Base-by-base conservation (phyloP, 495 filamentous ascomycete species). In the Tuber melanosporum region DNA sequence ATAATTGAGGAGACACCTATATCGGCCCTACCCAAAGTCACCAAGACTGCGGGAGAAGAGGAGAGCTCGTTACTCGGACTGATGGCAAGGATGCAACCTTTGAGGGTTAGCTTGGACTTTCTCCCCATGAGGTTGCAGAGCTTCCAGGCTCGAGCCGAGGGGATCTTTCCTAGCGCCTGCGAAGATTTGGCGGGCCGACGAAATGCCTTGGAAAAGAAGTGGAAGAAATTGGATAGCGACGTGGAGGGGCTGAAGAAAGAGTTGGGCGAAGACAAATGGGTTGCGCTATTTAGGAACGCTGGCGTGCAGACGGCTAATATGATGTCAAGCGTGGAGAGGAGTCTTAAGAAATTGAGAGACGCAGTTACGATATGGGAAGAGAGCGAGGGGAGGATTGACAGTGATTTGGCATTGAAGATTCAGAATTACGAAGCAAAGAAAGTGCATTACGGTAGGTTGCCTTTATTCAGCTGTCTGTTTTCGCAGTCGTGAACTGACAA, bases 401-500 rank as follows among this genome's bases (percentile, higher is more conserved):
- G 88, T 5, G 91, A 90, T 36, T 87, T 90, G 76, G 91, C 90
- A 43, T 94, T 93, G 85, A 94, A 92, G 83, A 90, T 97, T 39
- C 94, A 97, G 85, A 96, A 88, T 76, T 98, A 97, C 85, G 94
- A 98, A 85, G 92, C 93, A 41, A 99, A 98, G 87, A 97, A 94
- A 84, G 89, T 90, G 78, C 95, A 98, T 83, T 99, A 98, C 83
- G 91, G 82, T 83, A 80, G 73, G 79, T 77, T 77, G 70, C 74
- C 76, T 73, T 73, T 57, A 74, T 44, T 78, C 73, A 71, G 76
- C 70, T 66, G 70, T 70, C 62, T 72, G 70, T 78, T 75, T 81
- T 49, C 71, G 71, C 72, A 75, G 71, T 22, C 73, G 14, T 36
- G 57, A 74, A 62, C 74, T 81, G 78, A 81, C 75, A 39, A 41